A percentile compares a stretch with the other conserved stretches of the same genome.
These are phyloP conservation scores for Apiotrichum montevideense DNA, from an alignment of 1,284 basidiomycete species.

Conservation along the genomic window DNA sequence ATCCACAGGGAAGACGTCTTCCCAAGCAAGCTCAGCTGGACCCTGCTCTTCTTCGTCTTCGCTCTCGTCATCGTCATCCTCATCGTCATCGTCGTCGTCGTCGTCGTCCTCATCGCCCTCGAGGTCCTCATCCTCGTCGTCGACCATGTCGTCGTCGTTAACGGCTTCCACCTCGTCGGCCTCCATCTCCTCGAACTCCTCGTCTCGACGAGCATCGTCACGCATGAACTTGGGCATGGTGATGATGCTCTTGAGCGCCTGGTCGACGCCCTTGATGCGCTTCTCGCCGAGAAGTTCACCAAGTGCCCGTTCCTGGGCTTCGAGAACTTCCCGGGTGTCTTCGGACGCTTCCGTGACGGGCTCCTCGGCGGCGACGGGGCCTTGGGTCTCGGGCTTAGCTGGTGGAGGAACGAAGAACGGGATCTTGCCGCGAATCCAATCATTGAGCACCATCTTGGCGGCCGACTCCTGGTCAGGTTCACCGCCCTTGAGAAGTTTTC, in stretches of 20 bases:
- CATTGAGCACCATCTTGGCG: constrained; percentile 90
- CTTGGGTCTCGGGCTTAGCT: constrained; percentile 43
- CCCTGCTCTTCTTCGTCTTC: constrained; percentile 21
- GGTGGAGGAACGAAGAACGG: constrained; percentile 52
- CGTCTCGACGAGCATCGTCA: constrained; percentile 45
- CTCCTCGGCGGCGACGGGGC: constrained; percentile 24
- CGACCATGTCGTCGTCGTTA: constrained; percentile 44
- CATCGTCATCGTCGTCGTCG: constrained; percentile 39
- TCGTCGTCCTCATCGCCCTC: constrained; percentile 47
- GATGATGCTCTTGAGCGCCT: constrained; percentile 54
- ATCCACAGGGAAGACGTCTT: constrained; percentile 60
- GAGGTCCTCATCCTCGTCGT: constrained; percentile 51
- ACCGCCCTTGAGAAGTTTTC: constrained; percentile 86
- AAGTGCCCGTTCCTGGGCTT: constrained; percentile 39
- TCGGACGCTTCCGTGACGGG: constrained; percentile 27
- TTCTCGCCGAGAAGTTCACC: constrained; percentile 46
- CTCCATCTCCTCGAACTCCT: constrained; percentile 40
- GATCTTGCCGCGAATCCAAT: constrained; percentile 90
- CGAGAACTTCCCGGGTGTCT: constrained; percentile 32
- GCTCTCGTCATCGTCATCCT: constrained; percentile 27
- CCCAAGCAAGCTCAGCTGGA: constrained; percentile 71
- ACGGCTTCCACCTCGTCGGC: constrained; percentile 27
- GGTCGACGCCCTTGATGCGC: constrained; percentile 54
- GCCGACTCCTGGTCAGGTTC: constrained; percentile 90
- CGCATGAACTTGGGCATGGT: constrained; percentile 53